These are phyloP conservation scores for Aristolochia fimbriata DNA, from an alignment of 164 flowering plant species.

Conservation along the genomic window DNA sequence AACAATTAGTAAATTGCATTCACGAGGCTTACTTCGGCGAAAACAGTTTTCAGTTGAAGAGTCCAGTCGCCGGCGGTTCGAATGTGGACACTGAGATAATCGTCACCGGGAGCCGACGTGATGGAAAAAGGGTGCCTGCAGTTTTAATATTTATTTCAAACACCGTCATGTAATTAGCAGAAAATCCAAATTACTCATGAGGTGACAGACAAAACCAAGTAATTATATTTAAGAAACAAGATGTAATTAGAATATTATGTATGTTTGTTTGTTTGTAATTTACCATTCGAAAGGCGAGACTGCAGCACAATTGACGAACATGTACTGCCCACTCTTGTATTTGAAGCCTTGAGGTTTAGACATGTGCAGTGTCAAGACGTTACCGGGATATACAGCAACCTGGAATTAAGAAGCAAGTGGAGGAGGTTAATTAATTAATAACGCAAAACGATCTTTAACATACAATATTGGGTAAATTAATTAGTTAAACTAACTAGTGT, in stretches of 20 bases:
- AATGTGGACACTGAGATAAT: constrained; percentile 30
- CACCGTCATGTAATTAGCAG: not conserved
- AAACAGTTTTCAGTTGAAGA: constrained; percentile 46
- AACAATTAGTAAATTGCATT: too few relatives aligned
- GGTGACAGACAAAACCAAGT: too few relatives aligned
- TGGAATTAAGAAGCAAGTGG: constrained; percentile 6
- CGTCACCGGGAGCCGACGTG: constrained; percentile 31
- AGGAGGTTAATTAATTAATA: not conserved
- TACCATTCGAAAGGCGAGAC: constrained; percentile 55
- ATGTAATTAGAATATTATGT: too few relatives aligned
- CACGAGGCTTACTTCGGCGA: constrained; percentile 44
- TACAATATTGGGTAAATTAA: too few relatives aligned
- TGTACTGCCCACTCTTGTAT: constrained; percentile 49
- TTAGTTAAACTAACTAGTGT: too few relatives aligned
- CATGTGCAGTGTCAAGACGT: constrained; percentile 39
- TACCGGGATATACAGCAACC: constrained; percentile 46
- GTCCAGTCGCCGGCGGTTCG: constrained; percentile 36
- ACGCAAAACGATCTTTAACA: not conserved
- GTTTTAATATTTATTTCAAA: not conserved
- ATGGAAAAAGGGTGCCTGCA: constrained; percentile 39
- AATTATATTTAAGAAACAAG: too few relatives aligned
- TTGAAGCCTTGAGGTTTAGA: constrained; percentile 44
- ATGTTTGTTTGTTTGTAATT: too few relatives aligned
- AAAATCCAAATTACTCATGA: not conserved
- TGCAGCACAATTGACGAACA: constrained; percentile 45